These are phyloP conservation scores for Ramaria sp. DNA, from an alignment of 768 basidiomycete species.

Conservation along the genomic window DNA sequence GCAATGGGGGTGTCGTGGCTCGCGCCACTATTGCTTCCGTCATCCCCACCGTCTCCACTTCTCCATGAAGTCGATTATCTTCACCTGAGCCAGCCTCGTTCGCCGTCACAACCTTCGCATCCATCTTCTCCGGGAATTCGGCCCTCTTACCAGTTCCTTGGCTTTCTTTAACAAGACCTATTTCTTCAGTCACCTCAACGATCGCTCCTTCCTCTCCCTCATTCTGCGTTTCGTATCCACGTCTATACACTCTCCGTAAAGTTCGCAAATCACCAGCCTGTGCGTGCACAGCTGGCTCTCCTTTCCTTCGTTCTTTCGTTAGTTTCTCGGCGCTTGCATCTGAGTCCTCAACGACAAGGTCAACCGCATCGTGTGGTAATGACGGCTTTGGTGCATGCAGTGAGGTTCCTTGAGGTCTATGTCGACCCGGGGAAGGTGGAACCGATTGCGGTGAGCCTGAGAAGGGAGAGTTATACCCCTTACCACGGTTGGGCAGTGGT, in stretches of 20 bases:
- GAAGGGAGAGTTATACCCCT: neutral
- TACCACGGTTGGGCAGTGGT: neutral
- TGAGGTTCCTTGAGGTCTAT: neutral
- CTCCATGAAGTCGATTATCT: neutral
- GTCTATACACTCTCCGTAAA: slow-evolving; percentile 41
- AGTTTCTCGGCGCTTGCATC: slow-evolving; percentile 42
- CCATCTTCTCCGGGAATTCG: neutral
- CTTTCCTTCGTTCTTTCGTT: slow-evolving; percentile 44
- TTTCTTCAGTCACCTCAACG: slow-evolving; percentile 62
- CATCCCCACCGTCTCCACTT: slow-evolving; percentile 10
- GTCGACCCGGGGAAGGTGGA: slow-evolving; percentile 16
- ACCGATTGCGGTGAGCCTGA: slow-evolving; percentile 1
- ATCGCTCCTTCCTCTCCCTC: slow-evolving; percentile 46
- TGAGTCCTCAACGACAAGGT: slow-evolving; percentile 70
- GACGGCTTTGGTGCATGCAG: slow-evolving; percentile 15
- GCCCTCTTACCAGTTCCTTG: slow-evolving; percentile 56
- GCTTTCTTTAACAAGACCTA: slow-evolving; percentile 53
- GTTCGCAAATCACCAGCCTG: slow-evolving; percentile 18
- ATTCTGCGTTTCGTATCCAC: slow-evolving; percentile 29
- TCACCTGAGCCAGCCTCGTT: slow-evolving; percentile 7
- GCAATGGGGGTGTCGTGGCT: slow-evolving; percentile 33
- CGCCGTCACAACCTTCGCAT: slow-evolving; percentile 1
- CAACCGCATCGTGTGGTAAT: slow-evolving; percentile 70
- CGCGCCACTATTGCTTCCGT: slow-evolving; percentile 22
- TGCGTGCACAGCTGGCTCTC: slow-evolving; percentile 38